These are phyloP conservation scores for Isabelozyma pseudorhagii DNA, from an alignment of 805 yeast genomes.

Conservation along the genomic window DNA sequence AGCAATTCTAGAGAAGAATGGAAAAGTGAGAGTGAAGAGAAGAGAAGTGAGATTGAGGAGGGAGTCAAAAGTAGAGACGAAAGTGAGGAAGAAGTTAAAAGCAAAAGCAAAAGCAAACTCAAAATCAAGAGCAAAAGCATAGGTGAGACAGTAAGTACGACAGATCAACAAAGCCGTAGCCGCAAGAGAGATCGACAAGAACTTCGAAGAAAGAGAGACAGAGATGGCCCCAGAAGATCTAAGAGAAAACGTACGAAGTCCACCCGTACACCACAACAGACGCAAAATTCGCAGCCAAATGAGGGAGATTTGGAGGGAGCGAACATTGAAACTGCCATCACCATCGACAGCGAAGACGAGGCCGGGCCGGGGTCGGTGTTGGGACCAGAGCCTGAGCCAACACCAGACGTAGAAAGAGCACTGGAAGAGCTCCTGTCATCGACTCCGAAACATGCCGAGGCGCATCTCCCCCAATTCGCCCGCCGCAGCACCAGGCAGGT, in stretches of 20 bases:
- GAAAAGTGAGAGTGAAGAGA: too few species aligned
- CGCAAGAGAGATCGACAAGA: too few species aligned
- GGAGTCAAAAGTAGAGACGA: too few species aligned
- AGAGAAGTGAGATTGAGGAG: too few species aligned
- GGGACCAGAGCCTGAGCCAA: not conserved
- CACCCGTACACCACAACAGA: not conserved
- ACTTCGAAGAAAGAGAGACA: too few species aligned
- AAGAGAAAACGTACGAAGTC: too few species aligned
- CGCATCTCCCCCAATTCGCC: not conserved
- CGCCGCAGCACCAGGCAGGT: not conserved
- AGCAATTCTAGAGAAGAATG: too few species aligned
- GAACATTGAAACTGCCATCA: not conserved
- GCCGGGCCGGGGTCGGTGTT: not conserved
- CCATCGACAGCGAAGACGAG: not conserved
- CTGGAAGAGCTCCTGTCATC: not conserved
- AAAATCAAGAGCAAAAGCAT: too few species aligned
- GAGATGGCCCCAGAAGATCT: too few species aligned
- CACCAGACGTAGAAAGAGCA: not conserved
- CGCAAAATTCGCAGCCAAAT: not conserved
- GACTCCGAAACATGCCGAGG: not conserved
- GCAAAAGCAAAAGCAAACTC: too few species aligned
- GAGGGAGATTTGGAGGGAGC: not conserved
- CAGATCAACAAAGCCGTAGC: too few species aligned
- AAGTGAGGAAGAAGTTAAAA: not conserved
- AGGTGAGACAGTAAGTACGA: too few species aligned